phyloP scores from a whole-genome alignment of 2,329 filamentous ascomycete species.

The Aspergillus japonicus region DNA sequence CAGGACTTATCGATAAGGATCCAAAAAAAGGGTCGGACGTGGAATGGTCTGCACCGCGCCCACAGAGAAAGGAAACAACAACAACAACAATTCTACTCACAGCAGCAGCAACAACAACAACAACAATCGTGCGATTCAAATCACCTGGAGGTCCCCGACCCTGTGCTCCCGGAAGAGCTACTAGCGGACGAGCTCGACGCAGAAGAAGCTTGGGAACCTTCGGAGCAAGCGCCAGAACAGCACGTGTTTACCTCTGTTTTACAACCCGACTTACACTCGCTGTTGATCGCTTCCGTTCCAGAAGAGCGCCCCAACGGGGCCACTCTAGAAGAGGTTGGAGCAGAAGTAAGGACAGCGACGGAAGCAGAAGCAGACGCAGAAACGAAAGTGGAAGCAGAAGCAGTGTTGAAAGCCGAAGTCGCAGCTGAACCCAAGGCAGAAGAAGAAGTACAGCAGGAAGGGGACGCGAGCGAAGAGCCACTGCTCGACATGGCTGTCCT shows the following conservation, averaged over 20 bases:
- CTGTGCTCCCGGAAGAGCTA: slow-evolving; percentile 3
- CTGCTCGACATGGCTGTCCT: slow-evolving; percentile 31
- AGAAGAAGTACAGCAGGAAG: neutral
- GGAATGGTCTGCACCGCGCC: slow-evolving; percentile 29
- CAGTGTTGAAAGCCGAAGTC: neutral
- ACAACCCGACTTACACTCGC: neutral
- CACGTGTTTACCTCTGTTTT: slow-evolving; percentile 1
- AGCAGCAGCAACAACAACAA: slow-evolving; percentile 11
- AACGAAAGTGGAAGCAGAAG: neutral
- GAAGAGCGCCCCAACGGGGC: neutral
- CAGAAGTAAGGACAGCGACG: neutral
- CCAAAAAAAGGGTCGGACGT: slow-evolving; percentile 38
- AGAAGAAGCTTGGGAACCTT: neutral
- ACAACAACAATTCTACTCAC: neutral
- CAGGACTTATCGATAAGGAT: slow-evolving; percentile 41
- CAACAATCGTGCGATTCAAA: slow-evolving; percentile 22
- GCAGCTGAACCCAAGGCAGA: neutral
- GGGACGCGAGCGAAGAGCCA: slow-evolving; percentile 5
- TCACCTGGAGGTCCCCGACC: slow-evolving; percentile 23
- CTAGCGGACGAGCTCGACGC: neutral
- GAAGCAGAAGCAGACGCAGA: neutral
- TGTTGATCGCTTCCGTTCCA: neutral
- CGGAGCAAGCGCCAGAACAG: slow-evolving; percentile 6
- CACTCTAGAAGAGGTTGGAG: neutral
- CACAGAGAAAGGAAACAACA: slow-evolving; percentile 9